Evolutionary conservation across 805 yeast species (phyloP).

Genomic region (Starmerella floricola): DNA sequence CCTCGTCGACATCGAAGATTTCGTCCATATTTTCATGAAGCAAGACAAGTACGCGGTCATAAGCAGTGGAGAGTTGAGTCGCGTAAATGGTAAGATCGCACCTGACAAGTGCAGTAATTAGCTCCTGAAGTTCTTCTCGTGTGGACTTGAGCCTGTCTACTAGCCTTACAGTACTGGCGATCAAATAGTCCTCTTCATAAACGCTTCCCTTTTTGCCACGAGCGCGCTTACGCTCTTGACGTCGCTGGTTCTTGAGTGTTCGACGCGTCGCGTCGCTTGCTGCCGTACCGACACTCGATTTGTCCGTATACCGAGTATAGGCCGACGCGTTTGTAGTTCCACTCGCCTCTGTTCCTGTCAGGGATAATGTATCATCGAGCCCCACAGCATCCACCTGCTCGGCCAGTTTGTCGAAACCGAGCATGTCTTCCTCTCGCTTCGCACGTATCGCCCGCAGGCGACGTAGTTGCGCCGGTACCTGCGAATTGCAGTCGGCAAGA

Average conservation of each 20-base stretch:
- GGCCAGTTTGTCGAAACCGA: conserved; percentile 56
- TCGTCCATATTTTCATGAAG: conserved; percentile 55
- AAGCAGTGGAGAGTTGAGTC: conserved; percentile 57
- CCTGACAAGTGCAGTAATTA: conserved; percentile 67
- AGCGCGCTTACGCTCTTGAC: conserved; percentile 92
- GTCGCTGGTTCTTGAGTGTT: conserved; percentile 80
- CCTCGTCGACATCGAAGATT: conserved; percentile 69
- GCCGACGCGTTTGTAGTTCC: conserved; percentile 89
- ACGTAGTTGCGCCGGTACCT: conserved; percentile 66
- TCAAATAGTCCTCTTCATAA: conserved; percentile 90
- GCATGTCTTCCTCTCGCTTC: conserved; percentile 76
- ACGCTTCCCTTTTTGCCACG: conserved; percentile 96
- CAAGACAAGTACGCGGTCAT: conserved; percentile 43
- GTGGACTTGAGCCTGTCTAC: conserved; percentile 69
- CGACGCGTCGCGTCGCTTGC: conserved; percentile 90
- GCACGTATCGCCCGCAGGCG: conserved; percentile 75
- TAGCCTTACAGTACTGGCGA: conserved; percentile 77
- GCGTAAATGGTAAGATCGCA: conserved; percentile 70
- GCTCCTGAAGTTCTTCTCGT: conserved; percentile 54
- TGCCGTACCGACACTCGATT: conserved; percentile 80
- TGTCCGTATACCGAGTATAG: conserved; percentile 92
- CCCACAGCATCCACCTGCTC: conserved; percentile 18
- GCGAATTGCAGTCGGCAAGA: conserved; percentile 85
- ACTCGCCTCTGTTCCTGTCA: conserved; percentile 88
- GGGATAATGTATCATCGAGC: conserved; percentile 73